Evolutionary conservation across 495 filamentous ascomycete species (phyloP).

Genomic region (Letharia columbiana): DNA sequence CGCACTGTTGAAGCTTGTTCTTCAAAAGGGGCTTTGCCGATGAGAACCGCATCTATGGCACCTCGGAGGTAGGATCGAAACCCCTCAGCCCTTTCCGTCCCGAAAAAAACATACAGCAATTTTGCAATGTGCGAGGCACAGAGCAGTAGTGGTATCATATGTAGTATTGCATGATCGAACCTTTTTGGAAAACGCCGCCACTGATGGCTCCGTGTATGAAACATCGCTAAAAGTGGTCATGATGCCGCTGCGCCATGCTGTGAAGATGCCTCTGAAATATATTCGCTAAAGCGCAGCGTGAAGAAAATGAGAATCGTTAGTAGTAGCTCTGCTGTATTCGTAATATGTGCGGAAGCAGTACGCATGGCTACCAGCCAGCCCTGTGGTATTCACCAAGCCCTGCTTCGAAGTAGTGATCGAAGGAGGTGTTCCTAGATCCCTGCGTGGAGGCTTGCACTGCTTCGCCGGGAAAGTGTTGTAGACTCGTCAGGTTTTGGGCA

Average conservation of each 20-base stretch:
- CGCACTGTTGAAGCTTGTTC: slow-evolving; percentile 5
- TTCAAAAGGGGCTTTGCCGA: background rate
- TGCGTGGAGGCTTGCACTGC: slow-evolving; percentile 36
- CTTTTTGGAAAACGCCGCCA: slow-evolving; percentile 4
- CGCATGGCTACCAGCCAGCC: slow-evolving; percentile 52
- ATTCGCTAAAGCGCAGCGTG: slow-evolving; percentile 2
- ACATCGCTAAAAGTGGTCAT: background rate
- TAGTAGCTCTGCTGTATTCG: slow-evolving; percentile 6
- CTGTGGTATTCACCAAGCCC: slow-evolving; percentile 62
- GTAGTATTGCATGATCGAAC: background rate
- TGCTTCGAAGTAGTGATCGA: slow-evolving; percentile 56
- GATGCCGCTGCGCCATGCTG: slow-evolving; percentile 3
- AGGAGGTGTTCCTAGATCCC: slow-evolving; percentile 49
- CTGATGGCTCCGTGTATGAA: slow-evolving; percentile 6
- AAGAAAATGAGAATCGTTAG: slow-evolving; percentile 12
- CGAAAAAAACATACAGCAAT: slow-evolving; percentile 4
- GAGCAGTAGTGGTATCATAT: slow-evolving; percentile 25
- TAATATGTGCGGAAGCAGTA: background rate
- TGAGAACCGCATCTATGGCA: background rate
- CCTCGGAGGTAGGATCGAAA: background rate
- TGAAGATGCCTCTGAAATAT: background rate
- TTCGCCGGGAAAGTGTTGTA: slow-evolving; percentile 61
- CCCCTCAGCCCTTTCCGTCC: background rate
- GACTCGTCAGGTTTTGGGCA: slow-evolving; percentile 75
- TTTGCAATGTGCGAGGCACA: slow-evolving; percentile 19